Evolutionary conservation across 1,139 yeast genomes (phyloP), one percentile per base, ranked within the genome.

Genomic region (Yamadazyma atmosphaerica): DNA sequence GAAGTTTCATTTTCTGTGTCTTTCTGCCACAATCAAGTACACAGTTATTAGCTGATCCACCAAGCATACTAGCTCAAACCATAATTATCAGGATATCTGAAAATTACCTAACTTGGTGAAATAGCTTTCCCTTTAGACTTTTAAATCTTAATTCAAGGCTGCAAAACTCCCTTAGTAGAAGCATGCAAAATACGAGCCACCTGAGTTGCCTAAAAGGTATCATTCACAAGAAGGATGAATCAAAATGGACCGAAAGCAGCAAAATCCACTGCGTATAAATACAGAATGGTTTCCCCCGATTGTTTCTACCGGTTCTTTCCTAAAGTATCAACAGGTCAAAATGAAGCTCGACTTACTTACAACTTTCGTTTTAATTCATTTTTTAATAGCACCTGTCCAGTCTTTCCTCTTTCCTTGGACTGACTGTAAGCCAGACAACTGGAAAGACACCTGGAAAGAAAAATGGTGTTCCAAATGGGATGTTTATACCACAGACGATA

Each of bases 391-490:
- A 16, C 36, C 44, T 4, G 40, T 30, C 9, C 27, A 40, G n/a
- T 36, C 37, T 4, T 33, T 31, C 18, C 39, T 44, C 10, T 44
- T 42, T 30, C 35, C 38, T 15, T 30, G 14, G 15, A 7, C 10
- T n/a, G 33, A 19, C 11, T 31, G 19, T 16, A 34, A 36, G 23
- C 36, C 17, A 11, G 11, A 4, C 11, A 26, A 30, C 24, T 32
- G 27, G 31, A 23, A 32, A 32, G 26, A 31, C 3, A 2, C 3
- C 6, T 22, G 24, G 23, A 22, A 36, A 4, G 33, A 39, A 8
- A 37, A 40, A 29, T 33, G 26, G 29, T 41, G 44, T 34, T 14
- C 15, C 5, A 38, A 41, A 24, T 38, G 35, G 35, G 36, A 38
- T 19, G 42, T 41, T 8, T 29, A 23, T 21, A 35, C 41, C 19